These are phyloP conservation scores for Aspergillus vadensis DNA, from an alignment of 2,329 filamentous ascomycete species.

Conservation along the genomic window DNA sequence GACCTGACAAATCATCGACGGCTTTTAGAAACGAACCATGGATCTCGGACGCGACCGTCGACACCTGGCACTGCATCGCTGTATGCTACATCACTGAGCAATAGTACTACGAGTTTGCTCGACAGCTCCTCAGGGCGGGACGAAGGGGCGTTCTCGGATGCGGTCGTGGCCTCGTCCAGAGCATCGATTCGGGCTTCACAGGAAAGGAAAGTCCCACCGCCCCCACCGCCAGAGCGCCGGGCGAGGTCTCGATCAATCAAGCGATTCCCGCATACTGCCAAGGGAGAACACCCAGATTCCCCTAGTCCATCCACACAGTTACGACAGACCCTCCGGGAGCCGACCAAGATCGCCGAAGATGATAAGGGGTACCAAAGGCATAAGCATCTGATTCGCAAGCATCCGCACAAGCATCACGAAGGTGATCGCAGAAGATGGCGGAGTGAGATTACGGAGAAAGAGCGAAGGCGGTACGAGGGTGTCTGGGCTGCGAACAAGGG, in stretches of 20 bases:
- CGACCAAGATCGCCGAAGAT: slow-evolving; percentile 40
- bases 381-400: slow-evolving; percentile 43
- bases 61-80: slow-evolving; percentile 31
- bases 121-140: slow-evolving; percentile 29
- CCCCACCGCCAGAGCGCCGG: slow-evolving; percentile 43
- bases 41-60: slow-evolving; percentile 21
- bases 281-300: slow-evolving; percentile 31
- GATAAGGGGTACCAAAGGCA: slow-evolving; percentile 30
- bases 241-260: slow-evolving; percentile 41
- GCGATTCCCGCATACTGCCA: slow-evolving; percentile 33
- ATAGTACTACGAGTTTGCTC: slow-evolving; percentile 26
- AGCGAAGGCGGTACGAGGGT: slow-evolving; percentile 53
- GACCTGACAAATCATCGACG: slow-evolving; percentile 11
- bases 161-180: slow-evolving; percentile 51
- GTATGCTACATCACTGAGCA: slow-evolving; percentile 27
- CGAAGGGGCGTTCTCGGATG: slow-evolving; percentile 47
- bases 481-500: slow-evolving; percentile 55
- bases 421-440: slow-evolving; percentile 51
- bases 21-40: slow-evolving; percentile 10
- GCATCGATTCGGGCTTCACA: slow-evolving; percentile 47
- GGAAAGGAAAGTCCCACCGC: slow-evolving; percentile 39
- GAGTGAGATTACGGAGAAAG: slow-evolving; percentile 46
- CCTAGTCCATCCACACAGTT: slow-evolving; percentile 43
- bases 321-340: slow-evolving; percentile 47
- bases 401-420: slow-evolving; percentile 52